Conservation (phyloP, 352 stramenopile species). For the Globisporangium spiculum region DNA sequence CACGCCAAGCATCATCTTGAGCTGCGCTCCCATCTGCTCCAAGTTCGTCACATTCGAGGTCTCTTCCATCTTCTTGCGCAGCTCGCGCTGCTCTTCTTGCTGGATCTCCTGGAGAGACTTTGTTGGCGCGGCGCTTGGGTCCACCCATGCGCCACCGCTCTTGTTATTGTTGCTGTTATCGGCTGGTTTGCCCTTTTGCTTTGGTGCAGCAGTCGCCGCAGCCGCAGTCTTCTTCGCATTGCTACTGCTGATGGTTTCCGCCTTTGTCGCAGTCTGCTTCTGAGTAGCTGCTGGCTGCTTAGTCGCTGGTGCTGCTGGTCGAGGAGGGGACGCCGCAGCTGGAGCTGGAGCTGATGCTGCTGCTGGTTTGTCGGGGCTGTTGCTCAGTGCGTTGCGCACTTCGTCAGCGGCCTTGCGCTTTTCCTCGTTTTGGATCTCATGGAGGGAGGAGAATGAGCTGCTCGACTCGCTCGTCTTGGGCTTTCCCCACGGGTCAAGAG, state of each 20-base stretch:
- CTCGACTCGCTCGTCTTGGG: conserved; percentile 19
- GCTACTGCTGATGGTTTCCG: conserved; percentile 17
- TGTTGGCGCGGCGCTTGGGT: conserved; percentile 15
- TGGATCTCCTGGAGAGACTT: conserved; percentile 85
- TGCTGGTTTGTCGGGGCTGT: conserved; percentile 5
- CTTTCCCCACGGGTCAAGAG: conserved; percentile 36
- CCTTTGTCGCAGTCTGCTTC: conserved; percentile 5
- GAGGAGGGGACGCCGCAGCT: conserved; percentile 12
- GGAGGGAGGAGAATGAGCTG: conserved; percentile 28
- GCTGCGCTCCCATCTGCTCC: conserved; percentile 76
- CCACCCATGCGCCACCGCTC: conserved; percentile 41
- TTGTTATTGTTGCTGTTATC: conserved; percentile 15
- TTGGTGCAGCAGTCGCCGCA: conserved; percentile 18
- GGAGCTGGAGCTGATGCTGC: neutral
- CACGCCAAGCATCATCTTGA: conserved; percentile 89
- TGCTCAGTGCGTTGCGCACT: conserved; percentile 6
- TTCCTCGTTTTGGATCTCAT: conserved; percentile 48
- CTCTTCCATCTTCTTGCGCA: conserved; percentile 53
- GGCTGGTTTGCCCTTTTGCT: conserved; percentile 27
- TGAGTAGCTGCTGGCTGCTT: conserved; percentile 14
- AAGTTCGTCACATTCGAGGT: conserved; percentile 40
- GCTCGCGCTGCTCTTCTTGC: conserved; percentile 68
- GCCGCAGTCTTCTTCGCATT: conserved; percentile 24
- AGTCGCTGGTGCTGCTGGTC: neutral
- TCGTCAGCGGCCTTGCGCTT: conserved; percentile 31